These are phyloP conservation scores for Prototheca cutis DNA, from an alignment of 163 green algal genomes.

Conservation along the genomic window DNA sequence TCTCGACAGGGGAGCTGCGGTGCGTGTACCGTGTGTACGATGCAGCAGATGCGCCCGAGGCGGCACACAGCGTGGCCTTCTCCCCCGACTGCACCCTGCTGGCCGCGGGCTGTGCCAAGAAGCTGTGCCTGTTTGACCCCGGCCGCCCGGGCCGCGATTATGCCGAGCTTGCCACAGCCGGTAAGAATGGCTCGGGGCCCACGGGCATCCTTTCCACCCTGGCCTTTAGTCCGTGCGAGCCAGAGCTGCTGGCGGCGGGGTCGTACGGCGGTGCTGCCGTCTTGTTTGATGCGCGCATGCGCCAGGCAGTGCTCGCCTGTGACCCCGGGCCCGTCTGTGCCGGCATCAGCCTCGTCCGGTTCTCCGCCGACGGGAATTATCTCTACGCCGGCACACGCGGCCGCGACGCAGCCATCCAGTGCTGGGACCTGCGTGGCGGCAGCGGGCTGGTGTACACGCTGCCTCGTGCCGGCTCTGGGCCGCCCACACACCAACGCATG, in stretches of 20 bases:
- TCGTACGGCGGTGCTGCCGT: conserved; percentile 51
- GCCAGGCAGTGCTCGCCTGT: conserved; percentile 36
- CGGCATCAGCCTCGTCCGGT: conserved; percentile 78
- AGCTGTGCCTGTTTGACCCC: conserved; percentile 54
- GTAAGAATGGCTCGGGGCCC: conserved; percentile 2
- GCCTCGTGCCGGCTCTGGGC: background rate
- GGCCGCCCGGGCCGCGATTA: conserved; percentile 55
- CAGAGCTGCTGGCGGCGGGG: conserved; percentile 56
- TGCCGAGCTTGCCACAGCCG: conserved; percentile 30
- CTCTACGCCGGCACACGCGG: conserved; percentile 68
- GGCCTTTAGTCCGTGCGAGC: conserved; percentile 37
- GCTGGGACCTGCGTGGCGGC: conserved; percentile 74
- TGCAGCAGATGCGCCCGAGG: conserved; percentile 67
- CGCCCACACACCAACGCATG: conserved; percentile 73
- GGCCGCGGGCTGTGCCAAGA: conserved; percentile 46
- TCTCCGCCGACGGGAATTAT: conserved; percentile 74
- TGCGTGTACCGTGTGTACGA: conserved; percentile 75
- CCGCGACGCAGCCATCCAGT: conserved; percentile 57
- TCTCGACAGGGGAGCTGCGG: conserved; percentile 46
- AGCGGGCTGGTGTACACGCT: conserved; percentile 38
- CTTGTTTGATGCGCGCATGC: conserved; percentile 44
- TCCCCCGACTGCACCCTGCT: conserved; percentile 42
- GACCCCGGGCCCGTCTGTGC: conserved; percentile 53
- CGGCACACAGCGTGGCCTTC: conserved; percentile 71
- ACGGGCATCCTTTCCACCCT: conserved; percentile 74